Percentiles rank a stretch among this genome's conserved stretches.
Evolutionary conservation across 176 grass and related monocot genomes (phyloP).

Genomic region (Pontederia paniculata): DNA sequence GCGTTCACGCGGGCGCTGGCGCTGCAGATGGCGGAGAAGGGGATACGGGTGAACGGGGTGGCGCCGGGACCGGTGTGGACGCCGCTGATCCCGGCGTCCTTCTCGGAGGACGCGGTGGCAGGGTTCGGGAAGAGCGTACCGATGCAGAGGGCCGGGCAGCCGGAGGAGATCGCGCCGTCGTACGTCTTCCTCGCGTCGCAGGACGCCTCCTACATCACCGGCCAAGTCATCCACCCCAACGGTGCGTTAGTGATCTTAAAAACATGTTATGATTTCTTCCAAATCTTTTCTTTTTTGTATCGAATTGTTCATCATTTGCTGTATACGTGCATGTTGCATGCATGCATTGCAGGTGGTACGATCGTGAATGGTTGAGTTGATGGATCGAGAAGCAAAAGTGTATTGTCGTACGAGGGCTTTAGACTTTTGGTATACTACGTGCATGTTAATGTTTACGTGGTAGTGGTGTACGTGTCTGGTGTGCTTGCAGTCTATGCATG

Average conservation of each 20-base stretch:
- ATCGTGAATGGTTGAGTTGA: too few relatives aligned
- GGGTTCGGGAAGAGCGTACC: constrained; percentile 14
- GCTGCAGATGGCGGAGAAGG: constrained; percentile 12
- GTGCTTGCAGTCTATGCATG: too few relatives aligned
- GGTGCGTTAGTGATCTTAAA: constrained; percentile 11
- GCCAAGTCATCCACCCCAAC: constrained; percentile 73
- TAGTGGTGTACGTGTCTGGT: too few relatives aligned
- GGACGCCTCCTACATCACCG: constrained; percentile 66
- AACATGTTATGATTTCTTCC: too few relatives aligned
- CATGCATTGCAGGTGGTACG: too few relatives aligned
- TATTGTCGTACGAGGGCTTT: too few relatives aligned
- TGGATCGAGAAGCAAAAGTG: too few relatives aligned
- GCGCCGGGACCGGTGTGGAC: constrained; percentile 17
- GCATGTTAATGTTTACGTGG: too few relatives aligned
- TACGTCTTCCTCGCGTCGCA: constrained; percentile 19
- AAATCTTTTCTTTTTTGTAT: too few relatives aligned
- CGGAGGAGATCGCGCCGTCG: constrained; percentile 15
- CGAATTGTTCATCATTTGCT: too few relatives aligned
- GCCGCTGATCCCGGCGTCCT: constrained; percentile 13
- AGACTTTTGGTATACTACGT: too few relatives aligned
- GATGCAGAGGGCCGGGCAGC: constrained; percentile 6
- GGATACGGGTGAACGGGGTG: constrained; percentile 15
- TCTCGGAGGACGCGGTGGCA: constrained; percentile 7
- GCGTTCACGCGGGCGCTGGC: constrained; percentile 17
- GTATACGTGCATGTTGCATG: too few relatives aligned